Base-by-base conservation (phyloP, 73 alveolate species). In the Paramecium sonneborni region DNA sequence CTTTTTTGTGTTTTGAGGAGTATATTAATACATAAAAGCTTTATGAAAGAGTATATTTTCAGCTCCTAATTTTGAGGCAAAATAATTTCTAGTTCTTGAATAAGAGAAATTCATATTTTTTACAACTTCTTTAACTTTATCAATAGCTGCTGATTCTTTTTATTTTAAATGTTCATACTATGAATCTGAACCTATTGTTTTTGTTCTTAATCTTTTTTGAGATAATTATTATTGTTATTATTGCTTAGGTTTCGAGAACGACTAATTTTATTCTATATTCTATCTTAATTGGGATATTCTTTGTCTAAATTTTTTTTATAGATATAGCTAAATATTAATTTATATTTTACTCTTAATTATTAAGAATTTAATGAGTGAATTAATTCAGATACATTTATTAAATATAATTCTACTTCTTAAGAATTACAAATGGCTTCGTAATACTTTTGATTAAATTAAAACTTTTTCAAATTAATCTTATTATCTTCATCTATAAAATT, bases 91-190 rank as follows among this genome's bases (percentile, higher is more conserved):
- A 6, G 84, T 62, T 26, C 84, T 62, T 26, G 84, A 62, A 62
- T 62, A 62, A 1, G 84, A 62, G 6, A 62, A 30, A 62, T 62
- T 62, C 84, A 62, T 62, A 62, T 62, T 62, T 32, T 62, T 62
- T 11, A 62, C 84, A 26, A 62, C 84, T 62, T 62, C 84, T 62
- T 26, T 62, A 14, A 62, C 84, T 62, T 62, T 62, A 62, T 62
- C 44, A 12, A 62, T 62, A 5, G 84, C 84, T 14, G 39, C 44
- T 10, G 26, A 23, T 9, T 62, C 84, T 32, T 62, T 62, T 32
- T 62, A 26, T 32, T 62, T 62, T 32, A 62, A 62, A 12, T 26
- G 24, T 30, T 62, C 84, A 14, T 30, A 30, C 24, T 62, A 62
- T 21, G 39, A 30, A 62, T 62, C 84, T 12, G 39, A 26, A 32